Conservation (phyloP, 306 rosid species). For the Cucumis melo region DNA sequence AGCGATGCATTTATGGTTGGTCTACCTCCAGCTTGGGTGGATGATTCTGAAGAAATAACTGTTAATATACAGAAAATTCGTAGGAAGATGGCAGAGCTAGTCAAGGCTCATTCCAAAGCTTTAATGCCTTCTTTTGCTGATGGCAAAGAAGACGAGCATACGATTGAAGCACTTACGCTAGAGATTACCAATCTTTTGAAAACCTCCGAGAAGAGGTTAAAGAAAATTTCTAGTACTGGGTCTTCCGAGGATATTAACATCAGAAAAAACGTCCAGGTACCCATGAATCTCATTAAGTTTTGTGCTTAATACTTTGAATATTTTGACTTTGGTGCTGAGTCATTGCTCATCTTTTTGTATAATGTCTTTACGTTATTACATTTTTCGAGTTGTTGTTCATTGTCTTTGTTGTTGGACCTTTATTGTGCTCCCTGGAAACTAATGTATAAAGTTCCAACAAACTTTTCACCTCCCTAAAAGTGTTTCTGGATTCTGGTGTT, state of each 20-base stretch:
- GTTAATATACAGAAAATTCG: constrained; percentile 41
- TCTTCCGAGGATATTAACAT: constrained; percentile 61
- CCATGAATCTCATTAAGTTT: constrained; percentile 1
- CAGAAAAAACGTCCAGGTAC: constrained; percentile 69
- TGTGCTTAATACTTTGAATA: background rate
- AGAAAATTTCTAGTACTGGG: constrained; percentile 37
- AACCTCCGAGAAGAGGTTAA: constrained; percentile 46
- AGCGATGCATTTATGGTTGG: constrained; percentile 65
- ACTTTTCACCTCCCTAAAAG: background rate
- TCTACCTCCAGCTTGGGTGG: constrained; percentile 76
- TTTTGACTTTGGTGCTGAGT: background rate
- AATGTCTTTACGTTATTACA: background rate
- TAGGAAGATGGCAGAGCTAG: constrained; percentile 46
- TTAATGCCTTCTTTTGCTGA: constrained; percentile 70
- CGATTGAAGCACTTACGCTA: constrained; percentile 46
- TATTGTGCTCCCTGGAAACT: background rate
- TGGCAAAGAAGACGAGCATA: constrained; percentile 51
- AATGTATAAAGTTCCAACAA: background rate
- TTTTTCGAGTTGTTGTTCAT: background rate
- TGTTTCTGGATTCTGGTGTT: constrained; percentile 14
- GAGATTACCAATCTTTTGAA: constrained; percentile 57
- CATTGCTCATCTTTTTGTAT: background rate
- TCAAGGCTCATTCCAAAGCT: constrained; percentile 59
- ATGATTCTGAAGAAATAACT: constrained; percentile 61
- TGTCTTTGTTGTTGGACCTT: background rate